Evolutionary conservation across 495 filamentous ascomycete genomes (phyloP).

Genomic region (Penicillium lagena): DNA sequence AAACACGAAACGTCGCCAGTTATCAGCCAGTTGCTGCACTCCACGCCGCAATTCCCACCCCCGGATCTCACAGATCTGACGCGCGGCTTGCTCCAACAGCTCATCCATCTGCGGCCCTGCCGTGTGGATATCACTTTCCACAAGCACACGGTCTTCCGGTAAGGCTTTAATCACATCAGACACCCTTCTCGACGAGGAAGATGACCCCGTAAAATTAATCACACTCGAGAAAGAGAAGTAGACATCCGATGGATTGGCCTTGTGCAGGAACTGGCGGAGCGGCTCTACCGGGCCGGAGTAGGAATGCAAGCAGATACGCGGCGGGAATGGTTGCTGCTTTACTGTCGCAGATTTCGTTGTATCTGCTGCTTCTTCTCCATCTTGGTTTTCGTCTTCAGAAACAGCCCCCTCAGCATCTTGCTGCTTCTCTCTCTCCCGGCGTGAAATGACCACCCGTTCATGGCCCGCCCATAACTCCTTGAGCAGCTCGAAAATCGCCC

Average conservation of each 20-base stretch:
- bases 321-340: constrained; percentile 64
- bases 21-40: constrained; percentile 58
- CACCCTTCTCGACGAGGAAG: constrained; percentile 36
- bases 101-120: constrained; percentile 81
- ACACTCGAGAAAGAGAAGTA: constrained; percentile 85
- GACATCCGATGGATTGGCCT: constrained; percentile 66
- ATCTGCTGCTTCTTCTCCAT: background rate
- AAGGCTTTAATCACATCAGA: constrained; percentile 63
- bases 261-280: constrained; percentile 71
- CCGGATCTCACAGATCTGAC: constrained; percentile 68
- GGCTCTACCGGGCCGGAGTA: constrained; percentile 77
- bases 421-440: constrained; percentile 47
- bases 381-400: constrained; percentile 25
- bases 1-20: constrained; percentile 78
- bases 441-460: constrained; percentile 63
- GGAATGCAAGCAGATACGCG: constrained; percentile 88
- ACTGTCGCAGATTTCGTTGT: background rate
- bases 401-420: constrained; percentile 27
- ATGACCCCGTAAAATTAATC: constrained; percentile 66
- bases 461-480: constrained; percentile 75
- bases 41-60: constrained; percentile 73
- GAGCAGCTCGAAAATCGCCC: constrained; percentile 69
- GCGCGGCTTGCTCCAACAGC: constrained; percentile 63
- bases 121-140: constrained; percentile 86
- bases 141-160: constrained; percentile 70